Base-by-base conservation (phyloP, 2,329 filamentous ascomycete genomes). In the Pyrenochaeta sp. region DNA sequence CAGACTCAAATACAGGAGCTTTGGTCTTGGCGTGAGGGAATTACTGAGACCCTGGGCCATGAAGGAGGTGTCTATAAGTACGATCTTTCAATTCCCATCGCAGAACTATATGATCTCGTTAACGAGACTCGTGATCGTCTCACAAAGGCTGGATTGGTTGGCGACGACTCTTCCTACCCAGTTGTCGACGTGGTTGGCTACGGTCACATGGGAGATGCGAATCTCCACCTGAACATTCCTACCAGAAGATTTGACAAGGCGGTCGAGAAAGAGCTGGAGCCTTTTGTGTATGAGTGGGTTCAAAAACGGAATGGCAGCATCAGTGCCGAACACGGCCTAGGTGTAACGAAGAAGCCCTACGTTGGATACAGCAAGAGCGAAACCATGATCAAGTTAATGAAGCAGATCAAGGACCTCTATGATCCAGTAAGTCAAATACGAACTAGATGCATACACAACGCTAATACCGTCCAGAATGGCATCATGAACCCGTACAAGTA, bases 401-500 rank as follows among this genome's bases (percentile, higher is more conserved):
- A 88, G 80, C 88, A 95, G 75, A 85, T 97, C 69, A 99, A 99
- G 81, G 81, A 86, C 47, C 77, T 96, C 13, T 99, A 95, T 72
- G 94, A 99, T 74, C 94, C 92, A 65, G 91, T 96, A 76, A 84
- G 90, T 73, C 14, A 11, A 23, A n/a, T 15, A 11, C 14, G 11
- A 22, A 7, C 18, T 2, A 27, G 11, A 15, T 35, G 15, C 35
- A 37, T 11, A 38, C 13, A 26, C 14, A 7, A 13, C 5, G 36
- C 62, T 59, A 48, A 69, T 48, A 1, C 14, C 11, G 0, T 20
- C 6, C 21, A 96, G 90, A 96, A 96, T 60, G 92, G 91, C 34
- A 97, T 97, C 73, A 95, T 97, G 90, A 97, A 96, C 75, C 93
- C 93, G 1, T 97, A 97, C 79, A 97, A 97, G 76, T 97, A 96